Evolutionary conservation across 2,329 filamentous ascomycete species (phyloP).

Genomic region (Aspergillus terreus): DNA sequence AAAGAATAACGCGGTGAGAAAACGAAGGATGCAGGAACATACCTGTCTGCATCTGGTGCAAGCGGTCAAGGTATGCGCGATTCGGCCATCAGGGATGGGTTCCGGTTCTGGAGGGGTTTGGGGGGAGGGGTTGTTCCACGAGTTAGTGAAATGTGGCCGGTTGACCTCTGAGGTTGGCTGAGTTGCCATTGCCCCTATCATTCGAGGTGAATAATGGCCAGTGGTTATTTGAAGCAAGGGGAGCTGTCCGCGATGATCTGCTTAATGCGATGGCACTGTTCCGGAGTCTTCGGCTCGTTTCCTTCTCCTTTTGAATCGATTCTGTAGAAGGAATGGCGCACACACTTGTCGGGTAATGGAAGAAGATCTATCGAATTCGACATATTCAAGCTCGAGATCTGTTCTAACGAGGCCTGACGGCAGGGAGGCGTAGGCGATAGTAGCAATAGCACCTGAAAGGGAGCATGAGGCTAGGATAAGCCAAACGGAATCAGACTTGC

Average conservation of each 20-base stretch:
- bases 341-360: slow-evolving; percentile 10
- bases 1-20: slow-evolving; percentile 3
- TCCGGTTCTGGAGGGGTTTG: slow-evolving; percentile 25
- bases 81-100: slow-evolving; percentile 34
- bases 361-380: slow-evolving; percentile 15
- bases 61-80: slow-evolving; percentile 47
- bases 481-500: neutral
- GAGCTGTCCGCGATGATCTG: too few species aligned
- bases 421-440: slow-evolving; percentile 10
- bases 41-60: slow-evolving; percentile 50
- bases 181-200: slow-evolving; percentile 18
- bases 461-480: slow-evolving; percentile 5
- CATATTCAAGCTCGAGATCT: slow-evolving; percentile 17
- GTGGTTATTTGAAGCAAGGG: too few species aligned
- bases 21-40: slow-evolving; percentile 18
- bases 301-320: too few species aligned
- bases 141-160: slow-evolving; percentile 23
- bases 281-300: too few species aligned
- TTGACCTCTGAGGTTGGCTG: slow-evolving; percentile 11
- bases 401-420: slow-evolving; percentile 10
- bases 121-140: slow-evolving; percentile 24
- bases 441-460: neutral
- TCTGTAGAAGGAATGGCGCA: neutral
- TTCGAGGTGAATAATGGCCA: neutral
- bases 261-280: too few species aligned